Evolutionary conservation across 139 green algal species (phyloP).

Genomic region (Monoraphidium neglectum): DNA sequence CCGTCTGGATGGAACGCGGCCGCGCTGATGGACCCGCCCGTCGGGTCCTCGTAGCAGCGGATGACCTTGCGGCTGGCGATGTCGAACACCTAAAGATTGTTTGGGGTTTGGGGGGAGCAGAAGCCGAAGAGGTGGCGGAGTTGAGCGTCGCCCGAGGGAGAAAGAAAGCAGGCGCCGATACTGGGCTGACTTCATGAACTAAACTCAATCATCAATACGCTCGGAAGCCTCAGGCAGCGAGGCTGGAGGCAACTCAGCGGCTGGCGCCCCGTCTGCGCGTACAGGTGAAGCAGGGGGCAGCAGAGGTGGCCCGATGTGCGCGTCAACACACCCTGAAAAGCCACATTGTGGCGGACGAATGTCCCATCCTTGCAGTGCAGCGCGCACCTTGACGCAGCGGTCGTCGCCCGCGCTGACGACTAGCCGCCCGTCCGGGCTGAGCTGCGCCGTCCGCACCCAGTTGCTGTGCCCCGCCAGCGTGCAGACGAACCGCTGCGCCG

Average conservation of each 20-base stretch:
- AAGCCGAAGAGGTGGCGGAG: neutral
- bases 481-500: constrained; percentile 77
- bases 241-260: too few relatives aligned
- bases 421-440: constrained; percentile 78
- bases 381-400: constrained; percentile 57
- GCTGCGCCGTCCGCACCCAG: constrained; percentile 80
- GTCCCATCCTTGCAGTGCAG: neutral
- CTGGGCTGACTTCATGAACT: too few relatives aligned
- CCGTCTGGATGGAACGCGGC: constrained; percentile 87
- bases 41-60: constrained; percentile 67
- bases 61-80: constrained; percentile 63
- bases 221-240: too few relatives aligned
- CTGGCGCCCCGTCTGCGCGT: too few relatives aligned
- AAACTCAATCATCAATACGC: too few relatives aligned
- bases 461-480: constrained; percentile 86
- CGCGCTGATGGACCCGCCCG: constrained; percentile 52
- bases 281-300: too few relatives aligned
- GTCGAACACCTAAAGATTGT: constrained; percentile 90
- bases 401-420: constrained; percentile 84
- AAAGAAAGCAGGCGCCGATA: too few relatives aligned
- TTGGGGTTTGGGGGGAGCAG: neutral
- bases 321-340: neutral
- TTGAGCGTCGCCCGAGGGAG: too few relatives aligned
- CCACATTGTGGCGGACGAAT: neutral
- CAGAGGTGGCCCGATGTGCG: too few relatives aligned